A percentile compares a stretch with the other conserved stretches of the same genome.
These are phyloP conservation scores for Acacia crassicarpa DNA, from an alignment of 306 rosid species.

Conservation along the genomic window DNA sequence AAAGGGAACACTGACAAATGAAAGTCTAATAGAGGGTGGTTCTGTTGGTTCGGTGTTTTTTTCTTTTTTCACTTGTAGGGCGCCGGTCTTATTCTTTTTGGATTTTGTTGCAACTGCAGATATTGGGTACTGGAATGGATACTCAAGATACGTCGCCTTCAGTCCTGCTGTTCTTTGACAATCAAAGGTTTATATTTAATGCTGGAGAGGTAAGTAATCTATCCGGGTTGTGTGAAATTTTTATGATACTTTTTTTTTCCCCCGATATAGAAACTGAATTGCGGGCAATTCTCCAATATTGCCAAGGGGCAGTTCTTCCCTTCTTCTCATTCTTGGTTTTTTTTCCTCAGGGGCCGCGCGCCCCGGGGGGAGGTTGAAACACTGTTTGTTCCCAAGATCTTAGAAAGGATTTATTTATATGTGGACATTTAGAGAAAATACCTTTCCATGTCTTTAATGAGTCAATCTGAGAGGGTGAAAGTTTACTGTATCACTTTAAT, in stretches of 20 bases:
- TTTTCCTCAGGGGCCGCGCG: too few species aligned
- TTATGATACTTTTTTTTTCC: not conserved
- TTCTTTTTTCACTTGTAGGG: not conserved
- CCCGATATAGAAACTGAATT: too few species aligned
- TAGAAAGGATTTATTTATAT: not conserved
- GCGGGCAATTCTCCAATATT: not conserved
- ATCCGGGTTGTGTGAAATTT: slow-evolving; percentile 13
- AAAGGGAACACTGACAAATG: too few species aligned
- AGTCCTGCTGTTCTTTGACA: slow-evolving; percentile 86
- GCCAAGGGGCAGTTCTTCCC: not conserved
- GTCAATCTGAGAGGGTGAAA: not conserved
- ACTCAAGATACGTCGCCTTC: slow-evolving; percentile 92
- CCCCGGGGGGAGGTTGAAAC: too few species aligned
- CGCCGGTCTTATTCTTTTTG: not conserved
- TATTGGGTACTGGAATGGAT: slow-evolving; percentile 90
- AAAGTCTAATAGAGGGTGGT: not conserved
- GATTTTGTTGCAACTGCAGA: slow-evolving; percentile 34
- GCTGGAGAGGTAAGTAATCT: slow-evolving; percentile 72
- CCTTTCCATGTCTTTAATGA: not conserved
- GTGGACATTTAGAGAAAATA: not conserved
- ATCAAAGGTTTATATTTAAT: slow-evolving; percentile 80
- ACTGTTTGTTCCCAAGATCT: not conserved
- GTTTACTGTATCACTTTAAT: not conserved
- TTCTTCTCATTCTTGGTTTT: too few species aligned
- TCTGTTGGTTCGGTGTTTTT: not conserved